Percentiles rank a stretch among this genome's conserved stretches.
phyloP scores from a whole-genome alignment of 2,329 filamentous ascomycete species.

The Pyricularia sp. region DNA sequence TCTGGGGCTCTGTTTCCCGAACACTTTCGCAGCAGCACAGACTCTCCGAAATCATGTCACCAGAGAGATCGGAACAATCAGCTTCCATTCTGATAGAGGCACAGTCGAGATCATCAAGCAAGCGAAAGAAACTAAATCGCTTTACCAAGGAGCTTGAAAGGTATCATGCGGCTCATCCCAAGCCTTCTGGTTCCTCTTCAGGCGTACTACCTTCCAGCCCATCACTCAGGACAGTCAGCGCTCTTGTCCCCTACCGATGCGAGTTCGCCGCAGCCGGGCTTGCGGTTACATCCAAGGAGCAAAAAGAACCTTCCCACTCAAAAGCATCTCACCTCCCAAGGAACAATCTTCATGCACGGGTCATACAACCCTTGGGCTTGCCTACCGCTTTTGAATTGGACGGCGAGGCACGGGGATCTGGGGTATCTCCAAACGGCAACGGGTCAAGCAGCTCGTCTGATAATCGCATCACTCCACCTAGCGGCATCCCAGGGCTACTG shows the following conservation, averaged over 20 bases:
- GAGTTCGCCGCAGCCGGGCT: conserved; percentile 45
- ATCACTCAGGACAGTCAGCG: conserved; percentile 41
- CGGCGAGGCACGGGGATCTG: neutral
- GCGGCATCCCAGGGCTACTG: neutral
- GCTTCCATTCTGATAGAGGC: conserved; percentile 8
- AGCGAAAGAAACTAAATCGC: conserved; percentile 28
- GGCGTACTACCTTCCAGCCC: conserved; percentile 21
- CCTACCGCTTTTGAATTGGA: neutral
- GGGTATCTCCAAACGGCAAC: neutral
- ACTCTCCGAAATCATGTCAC: conserved; percentile 23
- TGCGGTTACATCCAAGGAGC: conserved; percentile 45
- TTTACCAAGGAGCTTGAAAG: conserved; percentile 31
- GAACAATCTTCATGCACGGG: neutral
- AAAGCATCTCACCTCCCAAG: neutral
- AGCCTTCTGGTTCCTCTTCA: conserved; percentile 17
- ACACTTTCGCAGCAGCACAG: conserved; percentile 35
- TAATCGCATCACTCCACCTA: neutral
- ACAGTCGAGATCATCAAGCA: conserved; percentile 33
- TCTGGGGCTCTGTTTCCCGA: conserved; percentile 34
- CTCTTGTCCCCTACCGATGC: conserved; percentile 41
- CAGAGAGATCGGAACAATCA: conserved; percentile 10
- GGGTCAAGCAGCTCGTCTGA: neutral
- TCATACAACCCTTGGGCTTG: neutral
- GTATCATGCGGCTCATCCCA: conserved; percentile 28
- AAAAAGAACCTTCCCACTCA: conserved; percentile 13